These are phyloP conservation scores for Astragalus membranaceus DNA, from an alignment of 306 rosid genomes.

Conservation along the genomic window DNA sequence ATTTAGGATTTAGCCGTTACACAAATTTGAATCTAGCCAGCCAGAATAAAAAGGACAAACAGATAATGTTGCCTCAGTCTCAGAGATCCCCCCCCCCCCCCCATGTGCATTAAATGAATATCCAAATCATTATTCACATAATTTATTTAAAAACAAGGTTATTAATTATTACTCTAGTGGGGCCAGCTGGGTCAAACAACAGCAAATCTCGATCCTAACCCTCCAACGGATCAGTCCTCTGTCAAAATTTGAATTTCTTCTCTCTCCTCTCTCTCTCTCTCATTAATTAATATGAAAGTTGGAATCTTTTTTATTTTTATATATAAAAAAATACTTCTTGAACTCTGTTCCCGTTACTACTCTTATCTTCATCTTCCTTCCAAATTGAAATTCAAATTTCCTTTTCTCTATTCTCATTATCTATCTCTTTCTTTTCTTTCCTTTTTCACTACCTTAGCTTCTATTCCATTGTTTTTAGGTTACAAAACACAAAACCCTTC, in stretches of 20 bases:
- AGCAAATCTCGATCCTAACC: background rate
- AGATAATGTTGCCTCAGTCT: conserved; percentile 1
- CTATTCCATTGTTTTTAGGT: background rate
- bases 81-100: background rate
- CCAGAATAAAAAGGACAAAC: conserved; percentile 8
- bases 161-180: background rate
- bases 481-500: background rate
- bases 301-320: background rate
- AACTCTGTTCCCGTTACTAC: conserved; percentile 19
- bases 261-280: conserved; percentile 8
- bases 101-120: background rate
- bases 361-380: background rate
- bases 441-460: background rate
- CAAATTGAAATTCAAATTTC: conserved; percentile 33
- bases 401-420: conserved; percentile 15
- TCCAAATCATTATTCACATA: conserved; percentile 3
- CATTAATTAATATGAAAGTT: conserved; percentile 15
- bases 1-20: conserved; percentile 25
- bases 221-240: conserved; percentile 13
- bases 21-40: conserved; percentile 26
- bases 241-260: conserved; percentile 42
- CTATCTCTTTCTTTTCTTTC: conserved; percentile 1
- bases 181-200: conserved; percentile 13
- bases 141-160: too few relatives aligned
- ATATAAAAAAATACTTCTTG: conserved; percentile 34